Conservation (phyloP, 441 rosid species). For the Adansonia grandidieri region DNA sequence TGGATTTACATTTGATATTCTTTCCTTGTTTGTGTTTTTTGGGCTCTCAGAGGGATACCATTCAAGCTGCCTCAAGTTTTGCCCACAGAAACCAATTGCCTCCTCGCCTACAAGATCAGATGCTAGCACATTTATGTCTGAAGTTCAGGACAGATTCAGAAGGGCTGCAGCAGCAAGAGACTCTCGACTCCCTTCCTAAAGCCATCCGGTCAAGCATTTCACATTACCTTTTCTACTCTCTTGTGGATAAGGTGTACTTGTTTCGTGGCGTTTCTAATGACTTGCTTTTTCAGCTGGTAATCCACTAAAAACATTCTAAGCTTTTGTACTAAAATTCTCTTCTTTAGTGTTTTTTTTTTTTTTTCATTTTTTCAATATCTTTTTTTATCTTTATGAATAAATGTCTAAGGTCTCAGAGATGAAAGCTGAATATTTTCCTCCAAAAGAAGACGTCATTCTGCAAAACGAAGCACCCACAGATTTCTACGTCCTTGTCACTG, state of each 20-base stretch:
- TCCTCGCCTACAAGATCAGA: slow-evolving; percentile 69
- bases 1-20: background rate
- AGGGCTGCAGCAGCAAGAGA: slow-evolving; percentile 75
- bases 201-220: slow-evolving; percentile 77
- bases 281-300: slow-evolving; percentile 74
- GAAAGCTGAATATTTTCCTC: slow-evolving; percentile 95
- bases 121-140: slow-evolving; percentile 71
- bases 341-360: background rate
- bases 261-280: slow-evolving; percentile 67
- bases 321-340: slow-evolving; percentile 3
- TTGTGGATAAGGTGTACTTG: slow-evolving; percentile 60
- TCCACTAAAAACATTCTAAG: slow-evolving; percentile 17
- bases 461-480: slow-evolving; percentile 97
- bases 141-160: slow-evolving; percentile 74
- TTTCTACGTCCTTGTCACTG: slow-evolving; percentile 79
- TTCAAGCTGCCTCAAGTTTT: slow-evolving; percentile 76
- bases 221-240: slow-evolving; percentile 66
- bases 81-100: slow-evolving; percentile 70
- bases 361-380: background rate
- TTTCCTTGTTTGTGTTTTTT: background rate
- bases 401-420: slow-evolving; percentile 75
- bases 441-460: slow-evolving; percentile 87
- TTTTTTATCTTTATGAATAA: slow-evolving; percentile 2
- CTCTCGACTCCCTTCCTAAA: slow-evolving; percentile 75
- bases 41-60: slow-evolving; percentile 62